phyloP scores from a whole-genome alignment of 1,139 yeast genomes.

The Geotrichum bryndzae region DNA sequence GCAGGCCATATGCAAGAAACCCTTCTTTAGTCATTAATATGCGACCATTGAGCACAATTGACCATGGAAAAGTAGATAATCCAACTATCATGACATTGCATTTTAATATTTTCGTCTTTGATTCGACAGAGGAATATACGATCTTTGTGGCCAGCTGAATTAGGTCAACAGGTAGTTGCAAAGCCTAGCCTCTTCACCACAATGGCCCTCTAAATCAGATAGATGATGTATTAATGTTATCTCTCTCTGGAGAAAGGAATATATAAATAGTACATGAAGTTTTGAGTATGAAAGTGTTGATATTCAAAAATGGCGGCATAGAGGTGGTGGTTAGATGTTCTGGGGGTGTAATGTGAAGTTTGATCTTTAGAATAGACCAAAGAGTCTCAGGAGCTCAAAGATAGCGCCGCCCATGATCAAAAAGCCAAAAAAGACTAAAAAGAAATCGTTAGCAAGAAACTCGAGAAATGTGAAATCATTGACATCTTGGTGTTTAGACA shows the following conservation, averaged over 20 bases:
- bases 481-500: background rate
- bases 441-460: background rate
- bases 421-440: slow-evolving; percentile 44
- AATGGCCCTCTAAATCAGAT: background rate
- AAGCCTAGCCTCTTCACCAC: background rate
- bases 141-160: background rate
- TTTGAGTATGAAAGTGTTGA: background rate
- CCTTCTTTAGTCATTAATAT: background rate
- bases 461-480: background rate
- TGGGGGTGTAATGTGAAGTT: background rate
- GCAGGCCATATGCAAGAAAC: background rate
- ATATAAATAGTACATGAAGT: background rate
- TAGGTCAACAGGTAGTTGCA: background rate
- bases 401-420: slow-evolving; percentile 79
- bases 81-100: background rate
- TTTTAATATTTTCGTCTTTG: background rate
- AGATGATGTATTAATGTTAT: background rate
- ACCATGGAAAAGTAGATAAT: background rate
- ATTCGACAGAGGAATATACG: background rate
- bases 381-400: slow-evolving; percentile 50
- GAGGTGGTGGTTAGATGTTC: background rate
- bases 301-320: background rate
- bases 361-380: slow-evolving; percentile 26
- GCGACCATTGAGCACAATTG: background rate
- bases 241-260: background rate